A percentile compares a stretch with the other conserved stretches of the same genome.
Conservation (phyloP, 2,329 filamentous ascomycete species). For the Penicillium aurantiogriseum region DNA sequence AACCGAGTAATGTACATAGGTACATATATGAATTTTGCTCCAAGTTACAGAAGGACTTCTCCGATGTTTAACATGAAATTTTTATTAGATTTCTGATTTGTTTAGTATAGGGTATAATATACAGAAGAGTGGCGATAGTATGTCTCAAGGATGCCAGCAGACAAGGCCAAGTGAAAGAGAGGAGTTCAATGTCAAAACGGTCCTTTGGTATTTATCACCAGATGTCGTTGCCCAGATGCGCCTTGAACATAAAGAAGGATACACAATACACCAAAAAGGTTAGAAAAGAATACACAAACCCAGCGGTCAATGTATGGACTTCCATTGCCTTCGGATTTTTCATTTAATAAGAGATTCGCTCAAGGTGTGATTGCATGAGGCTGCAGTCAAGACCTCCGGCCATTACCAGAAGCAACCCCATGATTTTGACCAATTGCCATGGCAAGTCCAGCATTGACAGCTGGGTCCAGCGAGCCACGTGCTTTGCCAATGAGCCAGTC, state of each 20-base stretch:
- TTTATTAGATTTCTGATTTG: background rate
- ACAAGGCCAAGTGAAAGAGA: background rate
- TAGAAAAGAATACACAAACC: background rate
- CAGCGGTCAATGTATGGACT: no score
- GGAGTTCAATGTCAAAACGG: background rate
- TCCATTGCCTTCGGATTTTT: background rate
- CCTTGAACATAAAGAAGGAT: background rate
- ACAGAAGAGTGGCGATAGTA: slow-evolving; percentile 16
- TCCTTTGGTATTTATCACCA: background rate
- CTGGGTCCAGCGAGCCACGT: slow-evolving; percentile 46
- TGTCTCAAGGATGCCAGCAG: background rate
- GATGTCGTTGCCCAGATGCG: background rate
- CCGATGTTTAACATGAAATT: background rate
- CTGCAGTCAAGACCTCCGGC: background rate
- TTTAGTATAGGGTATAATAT: slow-evolving; percentile 12
- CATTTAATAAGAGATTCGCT: background rate
- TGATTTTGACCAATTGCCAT: slow-evolving; percentile 26
- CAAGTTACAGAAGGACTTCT: no score
- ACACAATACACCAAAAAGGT: background rate
- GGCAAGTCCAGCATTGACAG: slow-evolving; percentile 27
- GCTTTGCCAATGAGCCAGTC: slow-evolving; percentile 91
- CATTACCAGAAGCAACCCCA: slow-evolving; percentile 1
- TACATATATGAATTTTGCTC: background rate
- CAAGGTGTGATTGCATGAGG: background rate
- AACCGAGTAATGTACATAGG: background rate